Evolutionary conservation across 257 asterid genomes (phyloP), one percentile per base, ranked within the genome.

Genomic region (Capsicum pubescens): DNA sequence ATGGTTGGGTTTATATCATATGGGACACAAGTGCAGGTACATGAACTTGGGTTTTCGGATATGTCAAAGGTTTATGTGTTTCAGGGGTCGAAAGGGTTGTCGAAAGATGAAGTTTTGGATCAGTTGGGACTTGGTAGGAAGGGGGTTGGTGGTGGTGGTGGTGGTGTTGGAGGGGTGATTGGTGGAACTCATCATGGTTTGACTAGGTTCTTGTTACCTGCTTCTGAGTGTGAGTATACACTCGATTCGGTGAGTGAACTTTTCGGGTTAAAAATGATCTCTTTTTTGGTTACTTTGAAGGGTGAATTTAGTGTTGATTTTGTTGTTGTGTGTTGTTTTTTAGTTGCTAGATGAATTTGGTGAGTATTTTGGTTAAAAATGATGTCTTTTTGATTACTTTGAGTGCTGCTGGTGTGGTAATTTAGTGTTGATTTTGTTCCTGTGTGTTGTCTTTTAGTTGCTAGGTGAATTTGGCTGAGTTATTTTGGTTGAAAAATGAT

Each of bases 1-100:
- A 88, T 92, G 98, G 99, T 97, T 42, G 99, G 99, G 87, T 94
- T 97, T 87, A 87, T 97, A 74, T 95, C 98, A 14, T 97, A 85
- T 78, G 99, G 99, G 82, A 97, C 97, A 77, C 99, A 95, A 91
- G 99, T 95, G 84, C 98, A 93, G 91, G 98, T 97, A 63, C 98
- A 97, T 46, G 99, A 97, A 86, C 90, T 97, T 70, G 99, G 98
- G 44, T 95, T 95, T 89, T 90, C 94, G 61, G 99, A 97, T 79
- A 89, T 95, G 97, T 85, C 93, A 0, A 97, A 95, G 92, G 97
- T 93, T 77, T 94, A 91, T 87, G 93, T 97, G 12, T 95, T 97
- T 85, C 89, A 95, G 89, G 99, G 99, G 78, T 91, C 93, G 4
- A 95, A 93, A 90, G 98, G 93, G 39, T 83, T 95, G 80, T 55